Conservation (phyloP, 495 filamentous ascomycete species). For the Evernia prunastri region DNA sequence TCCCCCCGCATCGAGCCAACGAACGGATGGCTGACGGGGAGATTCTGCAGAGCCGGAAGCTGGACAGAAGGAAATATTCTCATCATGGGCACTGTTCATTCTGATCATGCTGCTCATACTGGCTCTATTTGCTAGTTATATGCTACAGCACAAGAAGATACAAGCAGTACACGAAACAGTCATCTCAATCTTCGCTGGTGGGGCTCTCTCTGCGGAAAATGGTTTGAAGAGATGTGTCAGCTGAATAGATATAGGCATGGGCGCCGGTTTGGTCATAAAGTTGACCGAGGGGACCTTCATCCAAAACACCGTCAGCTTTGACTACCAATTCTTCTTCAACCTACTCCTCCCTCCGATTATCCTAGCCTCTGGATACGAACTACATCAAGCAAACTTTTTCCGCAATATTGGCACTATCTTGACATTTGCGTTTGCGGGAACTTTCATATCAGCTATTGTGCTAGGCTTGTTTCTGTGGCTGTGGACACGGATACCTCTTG, state of each 20-base stretch:
- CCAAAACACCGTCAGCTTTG: slow-evolving; percentile 82
- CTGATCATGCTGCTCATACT: slow-evolving; percentile 86
- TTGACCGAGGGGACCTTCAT: slow-evolving; percentile 72
- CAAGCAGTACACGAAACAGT: slow-evolving; percentile 98
- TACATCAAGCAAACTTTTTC: slow-evolving; percentile 98
- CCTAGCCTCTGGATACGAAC: slow-evolving; percentile 90
- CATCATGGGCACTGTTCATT: slow-evolving; percentile 96
- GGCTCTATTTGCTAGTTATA: slow-evolving; percentile 94
- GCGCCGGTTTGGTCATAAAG: slow-evolving; percentile 83
- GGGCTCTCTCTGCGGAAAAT: neutral
- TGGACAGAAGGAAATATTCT: slow-evolving; percentile 79
- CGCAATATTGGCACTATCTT: slow-evolving; percentile 96
- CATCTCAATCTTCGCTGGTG: slow-evolving; percentile 90
- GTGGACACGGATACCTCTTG: slow-evolving; percentile 80
- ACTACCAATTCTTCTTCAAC: slow-evolving; percentile 99
- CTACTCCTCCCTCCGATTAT: slow-evolving; percentile 96
- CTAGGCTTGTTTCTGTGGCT: slow-evolving; percentile 80
- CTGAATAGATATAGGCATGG: slow-evolving; percentile 63
- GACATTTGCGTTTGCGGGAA: slow-evolving; percentile 97
- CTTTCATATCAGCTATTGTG: slow-evolving; percentile 92
- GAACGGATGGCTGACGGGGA: slow-evolving; percentile 12
- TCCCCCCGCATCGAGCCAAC: slow-evolving; percentile 8
- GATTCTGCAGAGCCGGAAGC: slow-evolving; percentile 47
- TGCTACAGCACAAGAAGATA: slow-evolving; percentile 88
- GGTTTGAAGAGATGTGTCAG: neutral